phyloP scores from a whole-genome alignment of 306 rosid species.

The Prunus fruticosa region DNA sequence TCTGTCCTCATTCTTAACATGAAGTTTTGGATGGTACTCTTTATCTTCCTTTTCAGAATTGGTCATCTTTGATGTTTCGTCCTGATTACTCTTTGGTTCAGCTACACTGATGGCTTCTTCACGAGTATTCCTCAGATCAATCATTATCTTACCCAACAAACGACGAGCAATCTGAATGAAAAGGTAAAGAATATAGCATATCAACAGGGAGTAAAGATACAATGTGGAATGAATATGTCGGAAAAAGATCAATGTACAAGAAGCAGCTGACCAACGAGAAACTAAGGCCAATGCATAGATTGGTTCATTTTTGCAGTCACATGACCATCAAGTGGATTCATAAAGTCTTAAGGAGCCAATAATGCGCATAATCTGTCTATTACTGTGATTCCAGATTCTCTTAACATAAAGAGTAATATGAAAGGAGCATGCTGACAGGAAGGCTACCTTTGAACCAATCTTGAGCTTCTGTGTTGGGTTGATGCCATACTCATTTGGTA shows the following conservation, averaged over 20 bases:
- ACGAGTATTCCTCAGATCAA: conserved; percentile 90
- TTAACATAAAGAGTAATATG: not conserved
- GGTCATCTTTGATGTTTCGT: conserved; percentile 30
- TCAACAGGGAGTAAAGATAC: not conserved
- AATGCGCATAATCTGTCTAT: not conserved
- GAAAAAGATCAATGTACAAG: not conserved
- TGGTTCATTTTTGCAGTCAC: not conserved
- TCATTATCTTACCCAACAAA: conserved; percentile 86
- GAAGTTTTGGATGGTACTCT: conserved; percentile 46
- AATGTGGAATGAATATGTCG: not conserved
- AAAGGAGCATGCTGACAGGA: not conserved
- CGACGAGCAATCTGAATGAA: conserved; percentile 88
- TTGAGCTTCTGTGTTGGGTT: conserved; percentile 88
- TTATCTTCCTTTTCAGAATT: conserved; percentile 54
- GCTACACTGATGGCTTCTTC: conserved; percentile 95
- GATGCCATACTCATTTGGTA: conserved; percentile 97
- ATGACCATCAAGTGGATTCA: conserved; percentile 4
- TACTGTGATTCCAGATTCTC: not conserved
- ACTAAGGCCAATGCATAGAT: conserved; percentile 1
- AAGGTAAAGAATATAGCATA: conserved; percentile 9
- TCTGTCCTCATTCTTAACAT: conserved; percentile 63
- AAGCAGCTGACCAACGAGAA: conserved; percentile 20
- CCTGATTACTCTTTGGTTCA: conserved; percentile 71
- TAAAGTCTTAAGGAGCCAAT: conserved; percentile 13
- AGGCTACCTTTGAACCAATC: conserved; percentile 86